Percentiles rank a stretch among this genome's conserved stretches.
phyloP scores from a whole-genome alignment of 306 rosid species.

The Astragalus membranaceus region DNA sequence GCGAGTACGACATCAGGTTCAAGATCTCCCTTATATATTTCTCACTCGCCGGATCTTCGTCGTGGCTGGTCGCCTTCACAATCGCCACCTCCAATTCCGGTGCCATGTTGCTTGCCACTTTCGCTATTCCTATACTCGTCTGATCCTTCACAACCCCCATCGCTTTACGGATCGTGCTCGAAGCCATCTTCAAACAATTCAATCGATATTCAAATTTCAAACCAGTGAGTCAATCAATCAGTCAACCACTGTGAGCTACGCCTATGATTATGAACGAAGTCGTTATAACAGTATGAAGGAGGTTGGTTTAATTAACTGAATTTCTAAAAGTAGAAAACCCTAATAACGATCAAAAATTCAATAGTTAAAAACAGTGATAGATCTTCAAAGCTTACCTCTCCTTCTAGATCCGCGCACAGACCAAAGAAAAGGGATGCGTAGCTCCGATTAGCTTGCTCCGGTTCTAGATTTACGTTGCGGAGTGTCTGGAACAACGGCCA shows the following conservation, averaged over 20 bases:
- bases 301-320: neutral
- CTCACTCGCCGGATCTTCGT: constrained; percentile 91
- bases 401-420: constrained; percentile 37
- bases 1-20: constrained; percentile 63
- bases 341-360: neutral
- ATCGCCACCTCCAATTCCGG: constrained; percentile 97
- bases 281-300: neutral
- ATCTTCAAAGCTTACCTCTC: constrained; percentile 2
- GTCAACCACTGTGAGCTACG: neutral
- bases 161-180: constrained; percentile 94
- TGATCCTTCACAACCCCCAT: constrained; percentile 98
- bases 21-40: constrained; percentile 73
- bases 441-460: constrained; percentile 9
- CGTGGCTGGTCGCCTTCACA: constrained; percentile 91
- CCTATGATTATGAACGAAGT: neutral
- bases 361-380: neutral
- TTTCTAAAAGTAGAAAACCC: constrained; percentile 13
- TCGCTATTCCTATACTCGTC: constrained; percentile 96
- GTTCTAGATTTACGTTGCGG: neutral
- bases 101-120: constrained; percentile 87
- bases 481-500: neutral
- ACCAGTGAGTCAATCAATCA: neutral
- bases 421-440: neutral
- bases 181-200: constrained; percentile 41
- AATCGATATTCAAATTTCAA: neutral